These are phyloP conservation scores for Miamiensis avidus DNA, from an alignment of 169 alveolate species.

Conservation along the genomic window DNA sequence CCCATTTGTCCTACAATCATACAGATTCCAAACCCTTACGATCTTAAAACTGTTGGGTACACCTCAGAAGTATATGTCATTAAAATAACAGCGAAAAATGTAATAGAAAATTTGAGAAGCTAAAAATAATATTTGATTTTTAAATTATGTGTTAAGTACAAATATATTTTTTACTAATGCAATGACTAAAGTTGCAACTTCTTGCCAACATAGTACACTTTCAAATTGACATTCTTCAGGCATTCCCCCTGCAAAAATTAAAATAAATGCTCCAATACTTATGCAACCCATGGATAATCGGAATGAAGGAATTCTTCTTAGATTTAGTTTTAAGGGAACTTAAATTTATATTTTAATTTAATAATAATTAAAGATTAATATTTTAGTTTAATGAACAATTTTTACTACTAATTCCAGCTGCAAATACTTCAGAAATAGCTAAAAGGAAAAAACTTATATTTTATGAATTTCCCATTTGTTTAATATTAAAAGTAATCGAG, in stretches of 20 bases:
- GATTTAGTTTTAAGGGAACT: constrained; percentile 4
- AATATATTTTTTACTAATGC: not conserved
- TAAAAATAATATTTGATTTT: not conserved
- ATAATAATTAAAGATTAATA: not conserved
- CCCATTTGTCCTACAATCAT: constrained; percentile 47
- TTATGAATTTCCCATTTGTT: constrained; percentile 3
- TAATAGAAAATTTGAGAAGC: constrained; percentile 12
- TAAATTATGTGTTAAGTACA: not conserved
- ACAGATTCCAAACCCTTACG: constrained; percentile 46
- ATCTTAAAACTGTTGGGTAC: constrained; percentile 35
- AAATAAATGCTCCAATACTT: not conserved
- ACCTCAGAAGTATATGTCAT: constrained; percentile 44
- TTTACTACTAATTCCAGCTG: constrained; percentile 25
- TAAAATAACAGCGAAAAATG: constrained; percentile 33
- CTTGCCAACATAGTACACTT: not conserved
- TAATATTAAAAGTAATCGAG: constrained; percentile 4
- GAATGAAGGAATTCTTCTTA: constrained; percentile 2
- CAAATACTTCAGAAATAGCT: constrained; percentile 16
- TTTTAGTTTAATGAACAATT: not conserved
- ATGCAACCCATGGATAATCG: not conserved
- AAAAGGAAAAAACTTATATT: not conserved
- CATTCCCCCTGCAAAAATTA: not conserved
- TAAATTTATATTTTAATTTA: not conserved
- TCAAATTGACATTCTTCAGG: constrained; percentile 7
- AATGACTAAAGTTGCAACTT: not conserved